Conservation (phyloP, 169 alveolate species). For the Plasmodium fragile region DNA sequence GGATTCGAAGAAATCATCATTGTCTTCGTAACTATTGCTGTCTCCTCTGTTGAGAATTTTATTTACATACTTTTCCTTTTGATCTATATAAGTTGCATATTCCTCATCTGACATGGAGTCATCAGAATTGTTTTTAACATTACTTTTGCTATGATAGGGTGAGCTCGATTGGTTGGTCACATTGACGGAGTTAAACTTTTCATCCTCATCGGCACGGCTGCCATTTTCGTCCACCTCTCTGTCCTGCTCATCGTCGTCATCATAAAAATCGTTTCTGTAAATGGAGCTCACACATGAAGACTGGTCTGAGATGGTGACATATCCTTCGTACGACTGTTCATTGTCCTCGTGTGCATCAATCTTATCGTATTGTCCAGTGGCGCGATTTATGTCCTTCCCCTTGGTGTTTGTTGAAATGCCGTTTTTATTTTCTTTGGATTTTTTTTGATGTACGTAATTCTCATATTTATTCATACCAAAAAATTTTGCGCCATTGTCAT, state of each 20-base stretch:
- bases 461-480: constrained; percentile 41
- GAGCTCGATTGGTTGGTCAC: neutral
- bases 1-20: neutral
- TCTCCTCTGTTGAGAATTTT: constrained; percentile 25
- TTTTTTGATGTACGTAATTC: constrained; percentile 22
- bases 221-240: neutral
- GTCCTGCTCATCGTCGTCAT: constrained; percentile 25
- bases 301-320: constrained; percentile 60
- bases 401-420: neutral
- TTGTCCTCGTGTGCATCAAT: neutral
- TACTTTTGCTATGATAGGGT: neutral
- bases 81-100: constrained; percentile 28
- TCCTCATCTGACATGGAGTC: constrained; percentile 44
- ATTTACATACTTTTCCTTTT: constrained; percentile 39
- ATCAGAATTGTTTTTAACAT: neutral
- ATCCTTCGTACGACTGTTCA: constrained; percentile 46
- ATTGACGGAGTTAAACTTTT: constrained; percentile 7
- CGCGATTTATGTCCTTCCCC: constrained; percentile 5
- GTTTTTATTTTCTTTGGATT: constrained; percentile 7
- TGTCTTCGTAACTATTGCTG: constrained; percentile 2
- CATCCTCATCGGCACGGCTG: constrained; percentile 2
- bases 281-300: constrained; percentile 41
- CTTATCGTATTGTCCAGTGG: neutral
- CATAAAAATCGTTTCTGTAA: constrained; percentile 18
- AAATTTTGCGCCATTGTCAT: constrained; percentile 23